phyloP scores from a whole-genome alignment of 2,329 filamentous ascomycete species.

The Cladosporium sp. region DNA sequence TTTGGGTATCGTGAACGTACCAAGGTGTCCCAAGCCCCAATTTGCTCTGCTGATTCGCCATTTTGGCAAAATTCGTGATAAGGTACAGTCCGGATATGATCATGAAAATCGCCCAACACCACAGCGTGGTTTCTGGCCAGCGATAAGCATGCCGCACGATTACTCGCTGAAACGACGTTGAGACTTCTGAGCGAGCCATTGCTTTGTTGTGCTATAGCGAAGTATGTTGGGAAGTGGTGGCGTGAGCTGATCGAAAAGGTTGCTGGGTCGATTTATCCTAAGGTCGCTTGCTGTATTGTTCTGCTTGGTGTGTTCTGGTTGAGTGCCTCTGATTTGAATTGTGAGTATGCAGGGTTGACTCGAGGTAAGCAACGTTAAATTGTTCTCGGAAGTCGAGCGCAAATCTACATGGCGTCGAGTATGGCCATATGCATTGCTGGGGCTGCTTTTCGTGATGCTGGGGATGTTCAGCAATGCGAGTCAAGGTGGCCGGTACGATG shows the following conservation, averaged over 20 bases:
- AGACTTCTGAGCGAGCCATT: conserved; percentile 19
- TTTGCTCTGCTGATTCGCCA: conserved; percentile 59
- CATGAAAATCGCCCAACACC: conserved; percentile 65
- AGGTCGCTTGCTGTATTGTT: not conserved
- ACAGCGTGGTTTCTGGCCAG: conserved; percentile 66
- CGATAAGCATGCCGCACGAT: conserved; percentile 56
- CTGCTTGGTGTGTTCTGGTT: not conserved
- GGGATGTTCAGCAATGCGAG: not conserved
- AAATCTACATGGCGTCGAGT: not conserved
- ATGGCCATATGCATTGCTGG: not conserved
- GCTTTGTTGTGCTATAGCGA: not conserved
- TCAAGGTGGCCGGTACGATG: conserved; percentile 18
- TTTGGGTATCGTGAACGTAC: conserved; percentile 41
- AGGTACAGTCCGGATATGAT: conserved; percentile 59
- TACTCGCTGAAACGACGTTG: conserved; percentile 30
- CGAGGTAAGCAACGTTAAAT: not conserved
- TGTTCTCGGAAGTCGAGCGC: not conserved
- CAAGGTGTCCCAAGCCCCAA: conserved; percentile 59
- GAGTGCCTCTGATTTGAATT: not conserved
- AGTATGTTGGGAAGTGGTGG: not conserved
- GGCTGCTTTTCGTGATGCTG: not conserved
- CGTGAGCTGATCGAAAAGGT: not conserved
- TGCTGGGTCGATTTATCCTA: not conserved
- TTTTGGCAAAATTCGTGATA: conserved; percentile 61
- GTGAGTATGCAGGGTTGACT: not conserved